A percentile compares a stretch with the other conserved stretches of the same genome.
Conservation (phyloP, 2,329 filamentous ascomycete species). For the Hymenoscyphus occultus region DNA sequence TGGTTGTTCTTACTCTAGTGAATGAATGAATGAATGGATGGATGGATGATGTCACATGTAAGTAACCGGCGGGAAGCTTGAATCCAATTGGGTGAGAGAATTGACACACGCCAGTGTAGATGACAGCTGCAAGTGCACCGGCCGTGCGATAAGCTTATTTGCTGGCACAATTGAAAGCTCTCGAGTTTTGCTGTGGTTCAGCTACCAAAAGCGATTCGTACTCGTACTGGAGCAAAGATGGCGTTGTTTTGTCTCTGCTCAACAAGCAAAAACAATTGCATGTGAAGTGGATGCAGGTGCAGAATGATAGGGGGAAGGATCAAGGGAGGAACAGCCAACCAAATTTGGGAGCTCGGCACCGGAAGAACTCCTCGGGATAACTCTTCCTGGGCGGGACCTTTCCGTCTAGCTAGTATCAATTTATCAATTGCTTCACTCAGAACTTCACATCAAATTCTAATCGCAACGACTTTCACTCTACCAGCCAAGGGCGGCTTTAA, state of each 20-base stretch:
- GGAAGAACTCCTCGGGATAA: background rate
- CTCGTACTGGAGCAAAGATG: background rate
- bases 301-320: background rate
- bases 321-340: slow-evolving; percentile 2
- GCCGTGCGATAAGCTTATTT: background rate
- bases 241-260: background rate
- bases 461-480: no score
- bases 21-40: background rate
- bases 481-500: no score
- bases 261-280: slow-evolving; percentile 5
- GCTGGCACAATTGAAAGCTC: background rate
- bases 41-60: slow-evolving; percentile 18
- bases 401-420: no score
- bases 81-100: background rate
- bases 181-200: background rate
- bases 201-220: background rate
- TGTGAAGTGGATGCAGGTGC: background rate
- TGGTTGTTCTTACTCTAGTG: background rate
- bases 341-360: background rate
- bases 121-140: background rate
- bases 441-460: no score
- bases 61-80: background rate
- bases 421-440: no score
- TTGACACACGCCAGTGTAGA: background rate
- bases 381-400: background rate